These are phyloP conservation scores for Athelia psychrophila DNA, from an alignment of 1,284 basidiomycete species.

Conservation along the genomic window DNA sequence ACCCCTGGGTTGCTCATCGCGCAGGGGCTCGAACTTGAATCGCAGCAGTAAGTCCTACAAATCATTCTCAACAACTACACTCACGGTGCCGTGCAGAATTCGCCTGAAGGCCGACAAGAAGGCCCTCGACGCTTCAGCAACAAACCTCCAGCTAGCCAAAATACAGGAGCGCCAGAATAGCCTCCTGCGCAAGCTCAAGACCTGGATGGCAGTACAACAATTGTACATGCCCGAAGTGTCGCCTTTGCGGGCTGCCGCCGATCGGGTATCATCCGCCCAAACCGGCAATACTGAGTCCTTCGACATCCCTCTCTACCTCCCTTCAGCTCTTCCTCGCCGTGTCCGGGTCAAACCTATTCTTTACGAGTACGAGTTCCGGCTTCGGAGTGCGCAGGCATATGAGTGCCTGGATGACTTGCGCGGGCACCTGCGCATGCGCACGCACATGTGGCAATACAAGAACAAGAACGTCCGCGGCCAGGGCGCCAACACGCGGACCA, in stretches of 20 bases:
- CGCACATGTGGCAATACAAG: slow-evolving; percentile 9
- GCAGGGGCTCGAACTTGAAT: slow-evolving; percentile 19
- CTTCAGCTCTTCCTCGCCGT: background rate
- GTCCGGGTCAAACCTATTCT: background rate
- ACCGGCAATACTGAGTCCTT: background rate
- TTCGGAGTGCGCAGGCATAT: slow-evolving; percentile 9
- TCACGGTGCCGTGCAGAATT: background rate
- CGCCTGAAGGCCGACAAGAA: background rate
- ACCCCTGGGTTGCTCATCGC: too few species aligned
- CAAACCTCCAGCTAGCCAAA: slow-evolving; percentile 8
- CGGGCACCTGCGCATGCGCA: slow-evolving; percentile 5
- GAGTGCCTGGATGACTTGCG: too few species aligned
- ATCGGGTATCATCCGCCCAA: background rate
- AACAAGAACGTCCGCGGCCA: slow-evolving; percentile 10
- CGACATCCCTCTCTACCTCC: slow-evolving; percentile 1
- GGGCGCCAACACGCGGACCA: slow-evolving; percentile 3
- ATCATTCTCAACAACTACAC: background rate
- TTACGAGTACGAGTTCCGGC: slow-evolving; percentile 4
- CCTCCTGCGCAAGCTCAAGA: slow-evolving; percentile 10
- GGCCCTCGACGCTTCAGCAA: slow-evolving; percentile 9
- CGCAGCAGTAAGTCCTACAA: slow-evolving; percentile 11
- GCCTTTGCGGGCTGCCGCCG: slow-evolving; percentile 1
- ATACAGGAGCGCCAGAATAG: slow-evolving; percentile 8
- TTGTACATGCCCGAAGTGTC: slow-evolving; percentile 17
- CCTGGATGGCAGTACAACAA: slow-evolving; percentile 12